These are phyloP conservation scores for Fusarium abutilonis DNA, from an alignment of 2,329 filamentous ascomycete genomes.

Conservation along the genomic window DNA sequence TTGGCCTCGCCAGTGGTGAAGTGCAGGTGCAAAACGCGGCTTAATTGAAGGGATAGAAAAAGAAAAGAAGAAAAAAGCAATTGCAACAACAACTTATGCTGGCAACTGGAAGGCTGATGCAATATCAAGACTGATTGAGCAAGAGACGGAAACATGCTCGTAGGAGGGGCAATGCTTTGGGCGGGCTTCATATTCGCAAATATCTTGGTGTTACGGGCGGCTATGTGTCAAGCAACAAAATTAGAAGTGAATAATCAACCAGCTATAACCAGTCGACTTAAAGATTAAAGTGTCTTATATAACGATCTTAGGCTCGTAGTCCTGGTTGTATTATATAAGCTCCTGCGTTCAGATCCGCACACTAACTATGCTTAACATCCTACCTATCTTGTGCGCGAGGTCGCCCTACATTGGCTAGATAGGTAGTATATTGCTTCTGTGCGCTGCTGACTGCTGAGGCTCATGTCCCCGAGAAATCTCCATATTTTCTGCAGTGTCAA, in stretches of 20 bases:
- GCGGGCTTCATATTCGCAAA: slow-evolving; percentile 5
- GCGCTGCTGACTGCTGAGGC: too few relatives aligned
- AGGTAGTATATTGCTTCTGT: too few relatives aligned
- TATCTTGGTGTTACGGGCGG: slow-evolving; percentile 10
- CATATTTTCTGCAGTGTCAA: too few relatives aligned
- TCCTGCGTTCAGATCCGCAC: too few relatives aligned
- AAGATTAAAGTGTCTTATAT: slow-evolving; percentile 47
- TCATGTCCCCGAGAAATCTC: too few relatives aligned
- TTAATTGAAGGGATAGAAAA: slow-evolving; percentile 11
- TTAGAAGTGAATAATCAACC: slow-evolving; percentile 31
- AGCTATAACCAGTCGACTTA: slow-evolving; percentile 26
- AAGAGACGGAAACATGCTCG: slow-evolving; percentile 1
- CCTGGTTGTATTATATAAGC: slow-evolving; percentile 48
- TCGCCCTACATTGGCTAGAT: too few relatives aligned
- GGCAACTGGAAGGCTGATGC: neutral
- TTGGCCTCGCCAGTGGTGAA: slow-evolving; percentile 84
- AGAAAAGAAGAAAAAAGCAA: neutral
- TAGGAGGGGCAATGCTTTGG: neutral
- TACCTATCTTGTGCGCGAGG: too few relatives aligned
- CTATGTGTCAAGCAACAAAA: slow-evolving; percentile 3
- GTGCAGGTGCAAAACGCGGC: slow-evolving; percentile 53
- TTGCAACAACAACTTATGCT: neutral
- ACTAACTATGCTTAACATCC: too few relatives aligned
- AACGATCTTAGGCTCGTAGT: slow-evolving; percentile 49
- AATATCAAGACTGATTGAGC: neutral